Conservation (phyloP, 495 filamentous ascomycete genomes). For the Hypoxylon trugodes region DNA sequence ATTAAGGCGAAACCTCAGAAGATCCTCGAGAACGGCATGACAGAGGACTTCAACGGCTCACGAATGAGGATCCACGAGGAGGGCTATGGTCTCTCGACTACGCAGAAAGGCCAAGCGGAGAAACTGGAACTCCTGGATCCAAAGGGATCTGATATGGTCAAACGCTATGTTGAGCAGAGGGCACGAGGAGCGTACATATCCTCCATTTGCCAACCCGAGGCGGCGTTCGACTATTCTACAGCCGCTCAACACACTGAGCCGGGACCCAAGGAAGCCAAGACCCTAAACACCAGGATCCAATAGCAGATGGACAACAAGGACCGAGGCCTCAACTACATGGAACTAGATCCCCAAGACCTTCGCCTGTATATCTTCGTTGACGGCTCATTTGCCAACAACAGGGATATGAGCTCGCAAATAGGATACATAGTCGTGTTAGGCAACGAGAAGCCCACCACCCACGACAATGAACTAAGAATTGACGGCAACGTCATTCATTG, state of each 20-base stretch:
- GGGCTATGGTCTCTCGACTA: background rate
- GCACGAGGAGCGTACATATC: constrained; percentile 13
- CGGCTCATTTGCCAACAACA: constrained; percentile 18
- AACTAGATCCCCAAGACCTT: background rate
- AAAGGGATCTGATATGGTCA: background rate
- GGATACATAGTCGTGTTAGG: background rate
- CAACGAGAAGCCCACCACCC: background rate
- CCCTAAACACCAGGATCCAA: constrained; percentile 4
- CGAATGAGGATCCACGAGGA: background rate
- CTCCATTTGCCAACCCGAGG: constrained; percentile 11
- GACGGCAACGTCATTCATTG: constrained; percentile 7
- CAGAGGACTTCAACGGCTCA: background rate
- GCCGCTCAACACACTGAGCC: constrained; percentile 3
- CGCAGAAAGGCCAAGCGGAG: background rate
- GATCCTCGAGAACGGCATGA: background rate
- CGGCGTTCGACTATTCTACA: constrained; percentile 2
- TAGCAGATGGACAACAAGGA: constrained; percentile 4
- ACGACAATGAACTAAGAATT: background rate
- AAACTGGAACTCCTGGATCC: background rate
- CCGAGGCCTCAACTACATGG: background rate
- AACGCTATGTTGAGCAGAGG: background rate
- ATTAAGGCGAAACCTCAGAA: background rate
- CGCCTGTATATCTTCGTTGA: constrained; percentile 7
- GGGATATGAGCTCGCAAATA: constrained; percentile 16
- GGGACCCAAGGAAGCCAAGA: constrained; percentile 5